Evolutionary conservation across 371 early-diverging fungal genomes (phyloP), one percentile per base, ranked within the genome.

Genomic region (Ordospora colligata): DNA sequence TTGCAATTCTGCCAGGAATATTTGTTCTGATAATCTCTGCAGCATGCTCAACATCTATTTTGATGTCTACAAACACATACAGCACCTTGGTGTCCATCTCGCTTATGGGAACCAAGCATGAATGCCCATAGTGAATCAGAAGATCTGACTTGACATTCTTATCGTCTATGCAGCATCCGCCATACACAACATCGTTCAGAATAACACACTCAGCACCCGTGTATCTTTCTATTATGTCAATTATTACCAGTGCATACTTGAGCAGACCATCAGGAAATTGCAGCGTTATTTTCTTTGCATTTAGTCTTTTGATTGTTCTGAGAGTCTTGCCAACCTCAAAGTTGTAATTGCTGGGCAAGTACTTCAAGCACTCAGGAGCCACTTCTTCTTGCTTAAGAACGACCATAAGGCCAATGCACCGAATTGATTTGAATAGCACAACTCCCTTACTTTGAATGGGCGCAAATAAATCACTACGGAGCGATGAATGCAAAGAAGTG

Each of bases 211-310:
- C 92, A 14, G 88, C 86, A 78, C 89, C 89, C 73, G 92, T 82
- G 64, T 82, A 63, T 7, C 23, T 47, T 73, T 79, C 67, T 85
- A 91, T 90, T 71, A 93, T 91, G 81, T 95, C 95, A 3, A 92
- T 87, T 53, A 97, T 91, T 21, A 90, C 84, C 52, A 91, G 90
- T 8, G 96, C 90, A 86, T 92, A 96, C 86, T 94, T 91, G 74
- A 95, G 84, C 25, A 99, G 85, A 0, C 99, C 99, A 84, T 99
- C 99, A n/a, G 99, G 99, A 76, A 99, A 91, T 84, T 99, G 99
- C 65, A 99, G 84, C 0, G 94, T 95, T 10, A 97, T 93, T 84
- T 88, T 89, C 73, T 88, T 94, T 12, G 93, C 88, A 0, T 84
- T 82, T 14, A 89, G 84, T 67, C 89, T 89, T 75, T 87, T 86